Conservation (phyloP, 257 asterid genomes). For the Leptodermis oblonga region DNA sequence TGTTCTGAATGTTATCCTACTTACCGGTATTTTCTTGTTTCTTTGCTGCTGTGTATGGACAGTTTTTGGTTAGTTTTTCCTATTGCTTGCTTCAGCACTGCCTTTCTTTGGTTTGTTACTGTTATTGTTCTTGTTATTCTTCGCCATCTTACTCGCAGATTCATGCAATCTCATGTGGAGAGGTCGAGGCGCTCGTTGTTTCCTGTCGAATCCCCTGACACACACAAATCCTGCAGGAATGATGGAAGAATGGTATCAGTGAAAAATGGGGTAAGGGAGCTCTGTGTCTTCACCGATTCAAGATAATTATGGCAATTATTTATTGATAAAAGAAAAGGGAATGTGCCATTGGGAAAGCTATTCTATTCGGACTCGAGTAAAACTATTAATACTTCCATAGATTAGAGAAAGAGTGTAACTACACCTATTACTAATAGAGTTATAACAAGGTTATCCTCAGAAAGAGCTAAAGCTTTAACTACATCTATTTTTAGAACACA, state of each 20-base stretch:
- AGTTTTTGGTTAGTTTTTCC: conserved; percentile 23
- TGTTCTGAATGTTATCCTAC: conserved; percentile 24
- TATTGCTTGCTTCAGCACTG: conserved; percentile 25
- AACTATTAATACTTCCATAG: background rate
- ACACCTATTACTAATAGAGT: conserved; percentile 12
- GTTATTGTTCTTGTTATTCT: conserved; percentile 15
- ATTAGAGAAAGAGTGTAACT: background rate
- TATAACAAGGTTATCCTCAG: background rate
- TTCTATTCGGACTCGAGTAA: too few relatives aligned
- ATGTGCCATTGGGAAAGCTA: background rate
- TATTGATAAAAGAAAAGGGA: background rate
- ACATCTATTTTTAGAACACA: background rate
- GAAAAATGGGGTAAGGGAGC: background rate
- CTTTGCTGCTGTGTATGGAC: conserved; percentile 23
- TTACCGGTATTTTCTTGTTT: conserved; percentile 17
- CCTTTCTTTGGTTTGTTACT: conserved; percentile 13
- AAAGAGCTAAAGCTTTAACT: too few relatives aligned
- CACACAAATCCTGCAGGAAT: conserved; percentile 45
- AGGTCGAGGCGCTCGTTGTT: conserved; percentile 33
- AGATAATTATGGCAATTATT: background rate
- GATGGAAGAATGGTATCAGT: conserved; percentile 10
- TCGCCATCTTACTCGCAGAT: conserved; percentile 29
- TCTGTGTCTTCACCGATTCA: background rate
- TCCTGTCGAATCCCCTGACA: conserved; percentile 41
- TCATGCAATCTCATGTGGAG: conserved; percentile 34